phyloP scores from a whole-genome alignment of 192 early-diverging fungal genomes.

The Allomyces arbusculus region DNA sequence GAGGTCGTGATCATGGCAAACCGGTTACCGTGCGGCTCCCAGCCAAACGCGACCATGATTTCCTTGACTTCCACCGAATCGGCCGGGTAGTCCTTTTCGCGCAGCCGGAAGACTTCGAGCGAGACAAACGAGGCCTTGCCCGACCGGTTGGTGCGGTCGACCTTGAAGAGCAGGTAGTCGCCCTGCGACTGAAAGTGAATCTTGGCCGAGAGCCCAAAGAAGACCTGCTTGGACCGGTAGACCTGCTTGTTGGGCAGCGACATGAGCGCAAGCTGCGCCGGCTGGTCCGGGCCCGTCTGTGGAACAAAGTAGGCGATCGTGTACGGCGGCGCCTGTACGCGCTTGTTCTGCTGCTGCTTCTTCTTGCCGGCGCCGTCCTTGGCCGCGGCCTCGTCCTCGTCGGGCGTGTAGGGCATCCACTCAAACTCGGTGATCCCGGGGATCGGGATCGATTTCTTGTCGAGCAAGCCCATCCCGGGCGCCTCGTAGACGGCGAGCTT shows the following conservation, averaged over 20 bases:
- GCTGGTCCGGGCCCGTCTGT: slow-evolving; percentile 72
- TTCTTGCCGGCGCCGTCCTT: slow-evolving; percentile 15
- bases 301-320: slow-evolving; percentile 89
- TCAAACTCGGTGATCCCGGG: slow-evolving; percentile 54
- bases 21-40: slow-evolving; percentile 83
- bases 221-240: slow-evolving; percentile 91
- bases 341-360: background rate
- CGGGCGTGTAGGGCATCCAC: slow-evolving; percentile 37
- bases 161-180: slow-evolving; percentile 77
- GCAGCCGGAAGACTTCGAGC: slow-evolving; percentile 82
- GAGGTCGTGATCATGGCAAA: slow-evolving; percentile 72
- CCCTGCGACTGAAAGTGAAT: slow-evolving; percentile 82
- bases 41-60: slow-evolving; percentile 63
- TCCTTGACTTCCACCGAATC: slow-evolving; percentile 87
- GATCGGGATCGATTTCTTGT: slow-evolving; percentile 84
- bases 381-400: slow-evolving; percentile 12
- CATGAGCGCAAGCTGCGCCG: slow-evolving; percentile 85
- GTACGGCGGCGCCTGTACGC: slow-evolving; percentile 11
- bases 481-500: slow-evolving; percentile 79
- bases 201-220: slow-evolving; percentile 62
- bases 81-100: slow-evolving; percentile 86
- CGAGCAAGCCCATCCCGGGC: slow-evolving; percentile 77
- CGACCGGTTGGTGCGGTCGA: slow-evolving; percentile 73
- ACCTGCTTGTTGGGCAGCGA: slow-evolving; percentile 64
- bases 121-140: slow-evolving; percentile 77